Percentiles rank a stretch among this genome's conserved stretches.
phyloP scores from a whole-genome alignment of 768 basidiomycete species.

The Lactifluus volemus region DNA sequence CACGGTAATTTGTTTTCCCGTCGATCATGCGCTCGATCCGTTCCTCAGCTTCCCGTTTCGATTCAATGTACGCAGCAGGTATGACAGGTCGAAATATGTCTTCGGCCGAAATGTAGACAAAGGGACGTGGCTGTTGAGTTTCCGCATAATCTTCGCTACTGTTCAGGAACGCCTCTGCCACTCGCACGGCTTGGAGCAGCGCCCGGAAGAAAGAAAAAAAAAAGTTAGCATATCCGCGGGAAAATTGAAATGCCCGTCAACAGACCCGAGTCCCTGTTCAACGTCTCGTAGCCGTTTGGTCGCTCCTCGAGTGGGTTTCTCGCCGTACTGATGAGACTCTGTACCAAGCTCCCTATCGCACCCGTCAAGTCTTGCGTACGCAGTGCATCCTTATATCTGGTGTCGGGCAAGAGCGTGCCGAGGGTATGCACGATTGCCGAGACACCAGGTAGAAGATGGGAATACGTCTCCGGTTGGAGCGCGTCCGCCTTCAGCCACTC shows the following conservation, averaged over 20 bases:
- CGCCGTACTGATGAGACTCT: constrained; percentile 30
- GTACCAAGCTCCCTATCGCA: constrained; percentile 40
- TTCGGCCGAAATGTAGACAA: constrained; percentile 93
- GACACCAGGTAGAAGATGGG: constrained; percentile 52
- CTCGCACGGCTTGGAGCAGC: constrained; percentile 45
- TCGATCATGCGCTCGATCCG: constrained; percentile 49
- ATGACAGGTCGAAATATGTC: constrained; percentile 86
- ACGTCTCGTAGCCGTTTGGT: constrained; percentile 53
- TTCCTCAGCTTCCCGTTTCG: constrained; percentile 87
- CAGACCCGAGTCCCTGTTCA: constrained; percentile 90
- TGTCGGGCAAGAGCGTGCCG: constrained; percentile 79
- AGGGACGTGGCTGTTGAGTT: constrained; percentile 40
- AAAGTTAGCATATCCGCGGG: background rate
- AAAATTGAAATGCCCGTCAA: constrained; percentile 12
- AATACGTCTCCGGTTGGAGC: constrained; percentile 65
- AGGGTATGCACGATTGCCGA: constrained; percentile 89
- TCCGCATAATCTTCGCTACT: constrained; percentile 28
- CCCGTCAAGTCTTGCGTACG: constrained; percentile 47
- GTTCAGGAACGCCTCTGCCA: constrained; percentile 67
- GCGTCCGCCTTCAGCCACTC: constrained; percentile 85
- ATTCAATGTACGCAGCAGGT: constrained; percentile 78
- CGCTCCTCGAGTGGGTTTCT: constrained; percentile 52
- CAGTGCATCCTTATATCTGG: constrained; percentile 70
- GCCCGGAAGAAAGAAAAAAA: background rate
- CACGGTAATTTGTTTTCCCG: constrained; percentile 42